Base-by-base conservation (phyloP, 108 stramenopile genomes). In the Cyclotella atomus region DNA sequence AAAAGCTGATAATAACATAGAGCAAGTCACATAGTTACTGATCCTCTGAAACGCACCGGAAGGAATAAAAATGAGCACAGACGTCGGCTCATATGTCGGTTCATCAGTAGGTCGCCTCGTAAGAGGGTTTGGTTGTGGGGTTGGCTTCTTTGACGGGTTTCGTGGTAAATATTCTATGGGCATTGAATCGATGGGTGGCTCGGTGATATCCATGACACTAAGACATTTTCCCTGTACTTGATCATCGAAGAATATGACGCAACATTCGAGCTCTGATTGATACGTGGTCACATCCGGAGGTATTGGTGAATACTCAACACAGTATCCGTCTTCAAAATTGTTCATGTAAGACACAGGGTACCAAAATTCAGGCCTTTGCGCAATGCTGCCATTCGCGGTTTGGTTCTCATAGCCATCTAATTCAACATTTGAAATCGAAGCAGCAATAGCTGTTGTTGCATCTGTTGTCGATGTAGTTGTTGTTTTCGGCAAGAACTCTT, bases 361-460 rank as follows among this genome's bases (percentile, higher is more conserved):
- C 56, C 56, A 57, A 28, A 32, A 57, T 32, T 53, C 52, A 23
- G 21, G n/a, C n/a, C n/a, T n/a, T n/a, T n/a, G n/a, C n/a, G n/a
- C n/a, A n/a, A n/a, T n/a, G n/a, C n/a, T n/a, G n/a, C n/a, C n/a
- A n/a, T n/a, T n/a, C n/a, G n/a, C n/a, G n/a, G n/a, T n/a, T 53
- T 53, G 38, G 38, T 41, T 9, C 38, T 41, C 7, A 9, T 12
- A 41, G 10, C 23, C 47, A 49, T 17, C 4, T 9, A 17, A 49
- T 49, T n/a, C 47, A 49, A 17, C 47, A 49, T 10, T 49, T 49
- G n/a, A n/a, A 17, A n/a, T 49, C 12, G 38, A 9, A 41, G 38
- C 12, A 7, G 24, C 52, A 57, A 15, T 32, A 30, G 29, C 29
- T 30, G 29, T 32, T 6, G 54, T 29, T 57, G 56, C 56, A 12